phyloP scores from a whole-genome alignment of 345 rosid genomes.

The Corchorus capsularis region DNA sequence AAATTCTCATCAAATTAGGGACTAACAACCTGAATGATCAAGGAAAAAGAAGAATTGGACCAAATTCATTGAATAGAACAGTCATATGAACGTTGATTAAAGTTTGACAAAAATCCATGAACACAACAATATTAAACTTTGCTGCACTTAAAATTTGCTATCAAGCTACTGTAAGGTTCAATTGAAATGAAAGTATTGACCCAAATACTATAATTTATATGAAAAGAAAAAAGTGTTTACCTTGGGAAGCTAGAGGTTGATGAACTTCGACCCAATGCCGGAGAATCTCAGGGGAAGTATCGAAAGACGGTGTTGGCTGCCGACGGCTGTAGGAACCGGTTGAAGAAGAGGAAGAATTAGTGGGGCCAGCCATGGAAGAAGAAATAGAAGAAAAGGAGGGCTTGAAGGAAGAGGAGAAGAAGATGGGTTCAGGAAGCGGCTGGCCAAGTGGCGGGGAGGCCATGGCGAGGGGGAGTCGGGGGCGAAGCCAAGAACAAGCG shows the following conservation, averaged over 20 bases:
- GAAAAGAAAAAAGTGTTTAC: constrained; percentile 24
- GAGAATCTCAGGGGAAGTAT: constrained; percentile 37
- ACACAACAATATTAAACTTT: background rate
- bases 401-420: constrained; percentile 17
- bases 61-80: background rate
- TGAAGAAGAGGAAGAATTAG: constrained; percentile 28
- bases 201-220: background rate
- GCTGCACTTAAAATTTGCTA: background rate
- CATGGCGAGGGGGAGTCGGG: constrained; percentile 14
- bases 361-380: constrained; percentile 35
- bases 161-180: background rate
- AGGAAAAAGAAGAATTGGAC: background rate
- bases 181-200: background rate
- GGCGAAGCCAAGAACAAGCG: constrained; percentile 41
- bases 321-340: constrained; percentile 39
- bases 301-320: constrained; percentile 25
- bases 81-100: background rate
- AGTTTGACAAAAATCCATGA: background rate
- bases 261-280: constrained; percentile 74
- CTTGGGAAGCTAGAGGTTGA: constrained; percentile 43
- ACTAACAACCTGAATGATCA: background rate
- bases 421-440: constrained; percentile 5
- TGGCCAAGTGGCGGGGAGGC: constrained; percentile 10
- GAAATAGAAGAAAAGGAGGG: constrained; percentile 16
- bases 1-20: background rate